Evolutionary conservation across 1,284 basidiomycete species (phyloP).

Genomic region (Boletus smithii): DNA sequence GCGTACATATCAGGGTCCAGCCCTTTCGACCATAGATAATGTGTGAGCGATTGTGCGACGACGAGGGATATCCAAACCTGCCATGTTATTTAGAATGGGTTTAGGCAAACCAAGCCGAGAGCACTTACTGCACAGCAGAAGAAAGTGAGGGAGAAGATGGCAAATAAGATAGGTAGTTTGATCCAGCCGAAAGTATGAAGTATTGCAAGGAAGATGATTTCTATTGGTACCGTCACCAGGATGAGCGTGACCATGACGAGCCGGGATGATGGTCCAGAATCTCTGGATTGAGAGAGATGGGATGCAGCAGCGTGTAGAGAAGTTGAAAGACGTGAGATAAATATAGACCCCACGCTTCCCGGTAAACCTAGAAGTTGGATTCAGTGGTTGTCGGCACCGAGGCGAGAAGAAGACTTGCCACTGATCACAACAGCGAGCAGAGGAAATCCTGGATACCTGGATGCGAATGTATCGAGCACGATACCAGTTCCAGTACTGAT

Average conservation of each 20-base stretch:
- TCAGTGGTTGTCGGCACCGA: background rate
- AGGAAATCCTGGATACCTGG: slow-evolving; percentile 83
- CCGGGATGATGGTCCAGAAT: slow-evolving; percentile 41
- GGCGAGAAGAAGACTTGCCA: slow-evolving; percentile 45
- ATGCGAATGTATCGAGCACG: slow-evolving; percentile 87
- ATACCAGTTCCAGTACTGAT: slow-evolving; percentile 91
- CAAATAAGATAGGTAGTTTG: slow-evolving; percentile 63
- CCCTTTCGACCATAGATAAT: slow-evolving; percentile 77
- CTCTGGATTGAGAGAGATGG: slow-evolving; percentile 16
- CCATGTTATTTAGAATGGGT: background rate
- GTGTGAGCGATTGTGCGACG: slow-evolving; percentile 68
- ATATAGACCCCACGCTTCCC: slow-evolving; percentile 87
- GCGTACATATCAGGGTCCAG: slow-evolving; percentile 94
- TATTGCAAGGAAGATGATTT: slow-evolving; percentile 67
- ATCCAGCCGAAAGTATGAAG: slow-evolving; percentile 75
- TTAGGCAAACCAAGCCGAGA: background rate
- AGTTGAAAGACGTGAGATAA: slow-evolving; percentile 89
- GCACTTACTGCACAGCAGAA: slow-evolving; percentile 72
- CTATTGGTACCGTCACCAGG: slow-evolving; percentile 71
- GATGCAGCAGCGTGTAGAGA: slow-evolving; percentile 65
- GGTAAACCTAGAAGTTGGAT: slow-evolving; percentile 58
- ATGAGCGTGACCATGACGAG: slow-evolving; percentile 68
- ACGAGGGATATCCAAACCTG: slow-evolving; percentile 71
- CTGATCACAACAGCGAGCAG: slow-evolving; percentile 87
- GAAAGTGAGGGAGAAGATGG: slow-evolving; percentile 60